A percentile compares a stretch with the other conserved stretches of the same genome.
These are phyloP conservation scores for Venturia pyrina DNA, from an alignment of 2,329 filamentous ascomycete genomes.

Conservation along the genomic window DNA sequence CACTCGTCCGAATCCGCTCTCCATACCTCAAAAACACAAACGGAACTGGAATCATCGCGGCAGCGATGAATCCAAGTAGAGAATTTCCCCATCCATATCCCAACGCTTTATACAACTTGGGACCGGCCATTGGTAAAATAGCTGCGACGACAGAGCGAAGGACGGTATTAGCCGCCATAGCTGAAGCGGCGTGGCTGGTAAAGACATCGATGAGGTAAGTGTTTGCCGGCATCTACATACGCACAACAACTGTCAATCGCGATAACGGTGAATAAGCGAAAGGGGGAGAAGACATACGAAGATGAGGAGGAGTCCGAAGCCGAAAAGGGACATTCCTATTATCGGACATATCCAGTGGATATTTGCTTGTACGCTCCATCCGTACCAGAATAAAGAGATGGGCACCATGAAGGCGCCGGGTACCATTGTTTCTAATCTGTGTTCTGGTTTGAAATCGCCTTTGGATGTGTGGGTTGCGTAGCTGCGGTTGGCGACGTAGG, in stretches of 20 bases:
- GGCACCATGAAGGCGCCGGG: constrained; percentile 20
- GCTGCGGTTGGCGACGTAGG: neutral
- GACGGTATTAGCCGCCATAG: constrained; percentile 32
- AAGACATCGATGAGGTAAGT: constrained; percentile 34
- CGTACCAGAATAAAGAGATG: constrained; percentile 28
- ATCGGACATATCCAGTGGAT: constrained; percentile 29
- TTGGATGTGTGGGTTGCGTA: constrained; percentile 1
- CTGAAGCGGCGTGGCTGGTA: constrained; percentile 30
- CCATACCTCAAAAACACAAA: constrained; percentile 13
- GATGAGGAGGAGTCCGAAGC: constrained; percentile 25
- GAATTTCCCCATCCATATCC: constrained; percentile 32
- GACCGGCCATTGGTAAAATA: constrained; percentile 29
- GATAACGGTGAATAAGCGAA: too few relatives aligned
- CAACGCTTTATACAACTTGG: constrained; percentile 29
- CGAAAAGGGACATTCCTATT: constrained; percentile 24
- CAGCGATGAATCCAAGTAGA: constrained; percentile 26
- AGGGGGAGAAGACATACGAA: constrained; percentile 19
- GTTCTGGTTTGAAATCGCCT: constrained; percentile 13
- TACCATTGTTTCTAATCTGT: constrained; percentile 12
- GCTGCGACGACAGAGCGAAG: constrained; percentile 28
- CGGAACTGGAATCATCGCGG: constrained; percentile 15
- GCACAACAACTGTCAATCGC: too few relatives aligned
- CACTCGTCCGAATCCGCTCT: constrained; percentile 11
- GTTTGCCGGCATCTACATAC: constrained; percentile 28
- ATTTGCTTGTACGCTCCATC: constrained; percentile 25